These are phyloP conservation scores for Rhodamnia argentea DNA, from an alignment of 345 rosid genomes.

Conservation along the genomic window DNA sequence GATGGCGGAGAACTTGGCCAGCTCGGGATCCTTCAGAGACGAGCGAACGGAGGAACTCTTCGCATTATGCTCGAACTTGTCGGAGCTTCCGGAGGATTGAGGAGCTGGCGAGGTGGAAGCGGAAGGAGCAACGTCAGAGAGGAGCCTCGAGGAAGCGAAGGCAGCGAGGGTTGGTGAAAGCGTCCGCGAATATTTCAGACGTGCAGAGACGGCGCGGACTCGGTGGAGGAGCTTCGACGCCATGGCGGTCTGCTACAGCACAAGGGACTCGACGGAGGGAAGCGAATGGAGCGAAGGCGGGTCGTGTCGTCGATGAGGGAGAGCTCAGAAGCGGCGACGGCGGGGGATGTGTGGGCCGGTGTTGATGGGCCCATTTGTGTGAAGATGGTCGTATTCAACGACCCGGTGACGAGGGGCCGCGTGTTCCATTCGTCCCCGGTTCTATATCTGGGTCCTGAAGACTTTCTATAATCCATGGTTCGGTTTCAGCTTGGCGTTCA, in stretches of 20 bases:
- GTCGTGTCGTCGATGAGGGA: background rate
- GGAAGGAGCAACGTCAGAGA: conserved; percentile 5
- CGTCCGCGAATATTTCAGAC: background rate
- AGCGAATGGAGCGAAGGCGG: background rate
- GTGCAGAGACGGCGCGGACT: conserved; percentile 1
- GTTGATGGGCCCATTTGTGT: background rate
- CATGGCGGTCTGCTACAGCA: background rate
- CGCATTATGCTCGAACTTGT: conserved; percentile 2
- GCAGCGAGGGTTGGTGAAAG: background rate
- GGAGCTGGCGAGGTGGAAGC: background rate
- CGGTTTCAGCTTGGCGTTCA: conserved; percentile 41
- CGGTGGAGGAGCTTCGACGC: conserved; percentile 20
- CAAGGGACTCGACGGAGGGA: background rate
- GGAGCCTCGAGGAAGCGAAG: conserved; percentile 5
- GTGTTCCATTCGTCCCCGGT: conserved; percentile 24
- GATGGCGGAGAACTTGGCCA: conserved; percentile 83
- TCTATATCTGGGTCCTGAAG: conserved; percentile 11
- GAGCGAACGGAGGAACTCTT: conserved; percentile 16
- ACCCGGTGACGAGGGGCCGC: conserved; percentile 32
- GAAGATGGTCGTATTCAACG: too few species aligned
- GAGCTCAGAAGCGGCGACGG: background rate
- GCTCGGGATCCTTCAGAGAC: conserved; percentile 62
- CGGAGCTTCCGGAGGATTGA: background rate
- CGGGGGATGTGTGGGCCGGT: background rate
- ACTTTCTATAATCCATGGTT: conserved; percentile 32